Percentiles rank a stretch among this genome's conserved stretches.
Conservation (phyloP, 345 rosid species). For the Nephelium lappaceum region DNA sequence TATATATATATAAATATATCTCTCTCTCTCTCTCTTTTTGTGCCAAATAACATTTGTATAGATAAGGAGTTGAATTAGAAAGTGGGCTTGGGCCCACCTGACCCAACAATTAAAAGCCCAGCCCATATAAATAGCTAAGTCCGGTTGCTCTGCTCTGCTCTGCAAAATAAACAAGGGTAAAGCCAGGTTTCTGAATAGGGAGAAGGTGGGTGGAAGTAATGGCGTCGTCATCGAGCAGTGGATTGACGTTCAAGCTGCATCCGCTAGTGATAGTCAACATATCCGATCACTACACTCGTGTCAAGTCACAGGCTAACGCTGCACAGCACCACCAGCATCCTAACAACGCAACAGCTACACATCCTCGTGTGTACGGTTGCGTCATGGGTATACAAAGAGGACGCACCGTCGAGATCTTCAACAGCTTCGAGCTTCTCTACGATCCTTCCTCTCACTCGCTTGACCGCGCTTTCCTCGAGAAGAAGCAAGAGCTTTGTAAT, state of each 20-base stretch:
- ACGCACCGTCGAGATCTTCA: slow-evolving; percentile 94
- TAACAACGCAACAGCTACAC: slow-evolving; percentile 27
- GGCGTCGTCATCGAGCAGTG: slow-evolving; percentile 97
- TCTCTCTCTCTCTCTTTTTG: slow-evolving; percentile 11
- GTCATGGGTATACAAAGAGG: slow-evolving; percentile 93
- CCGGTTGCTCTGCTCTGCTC: too few relatives aligned
- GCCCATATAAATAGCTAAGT: too few relatives aligned
- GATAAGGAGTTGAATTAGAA: too few relatives aligned
- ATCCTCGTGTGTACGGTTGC: slow-evolving; percentile 82
- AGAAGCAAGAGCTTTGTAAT: slow-evolving; percentile 98
- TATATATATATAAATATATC: too few relatives aligned
- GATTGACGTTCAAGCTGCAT: slow-evolving; percentile 94
- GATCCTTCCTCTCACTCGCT: slow-evolving; percentile 69
- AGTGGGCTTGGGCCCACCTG: too few relatives aligned
- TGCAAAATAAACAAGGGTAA: too few relatives aligned
- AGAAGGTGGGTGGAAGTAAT: slow-evolving; percentile 29
- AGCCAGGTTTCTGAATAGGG: too few relatives aligned
- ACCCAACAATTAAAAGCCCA: too few relatives aligned
- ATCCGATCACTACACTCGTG: slow-evolving; percentile 92
- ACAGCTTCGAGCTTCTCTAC: slow-evolving; percentile 90
- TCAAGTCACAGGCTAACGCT: slow-evolving; percentile 75
- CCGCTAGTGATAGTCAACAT: slow-evolving; percentile 92
- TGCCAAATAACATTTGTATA: background rate
- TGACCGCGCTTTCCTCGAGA: slow-evolving; percentile 86
- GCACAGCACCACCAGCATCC: background rate